These are phyloP conservation scores for Penicillium sp. DNA, from an alignment of 2,329 filamentous ascomycete genomes.

Conservation along the genomic window DNA sequence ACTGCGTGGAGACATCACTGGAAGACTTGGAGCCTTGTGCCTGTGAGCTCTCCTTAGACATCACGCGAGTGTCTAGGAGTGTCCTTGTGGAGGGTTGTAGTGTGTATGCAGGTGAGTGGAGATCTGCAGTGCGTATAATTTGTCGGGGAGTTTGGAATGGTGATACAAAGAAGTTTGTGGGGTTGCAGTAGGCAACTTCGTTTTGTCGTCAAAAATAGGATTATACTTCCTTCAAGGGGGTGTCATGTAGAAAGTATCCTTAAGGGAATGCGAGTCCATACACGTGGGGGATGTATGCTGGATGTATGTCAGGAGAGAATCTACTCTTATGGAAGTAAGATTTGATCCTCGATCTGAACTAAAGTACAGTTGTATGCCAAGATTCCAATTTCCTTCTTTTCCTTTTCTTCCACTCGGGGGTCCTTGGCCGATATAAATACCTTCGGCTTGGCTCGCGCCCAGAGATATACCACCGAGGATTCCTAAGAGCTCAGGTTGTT, in stretches of 20 bases:
- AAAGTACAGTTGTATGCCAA: conserved; percentile 17
- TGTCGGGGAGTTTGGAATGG: background rate
- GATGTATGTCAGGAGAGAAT: conserved; percentile 11
- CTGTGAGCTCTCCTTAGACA: conserved; percentile 26
- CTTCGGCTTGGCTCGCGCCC: background rate
- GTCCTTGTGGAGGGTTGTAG: background rate
- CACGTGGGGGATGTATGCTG: conserved; percentile 21
- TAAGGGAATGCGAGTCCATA: conserved; percentile 38
- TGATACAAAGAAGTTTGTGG: background rate
- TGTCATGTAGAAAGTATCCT: conserved; percentile 38
- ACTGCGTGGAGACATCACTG: conserved; percentile 42
- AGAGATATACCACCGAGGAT: background rate
- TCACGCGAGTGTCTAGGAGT: conserved; percentile 8
- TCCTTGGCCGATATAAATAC: conserved; percentile 22
- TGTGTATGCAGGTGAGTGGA: background rate
- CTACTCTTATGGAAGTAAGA: conserved; percentile 10
- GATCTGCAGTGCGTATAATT: no score
- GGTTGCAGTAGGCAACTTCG: background rate
- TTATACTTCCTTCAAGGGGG: conserved; percentile 32
- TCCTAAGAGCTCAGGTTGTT: background rate
- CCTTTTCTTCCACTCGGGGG: conserved; percentile 2
- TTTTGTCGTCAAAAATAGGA: conserved; percentile 17
- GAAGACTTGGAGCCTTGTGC: conserved; percentile 14
- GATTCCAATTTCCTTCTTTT: conserved; percentile 7
- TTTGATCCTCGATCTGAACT: conserved; percentile 16